Base-by-base conservation (phyloP, 2,329 filamentous ascomycete species). In the Hypoxylon sp. region DNA sequence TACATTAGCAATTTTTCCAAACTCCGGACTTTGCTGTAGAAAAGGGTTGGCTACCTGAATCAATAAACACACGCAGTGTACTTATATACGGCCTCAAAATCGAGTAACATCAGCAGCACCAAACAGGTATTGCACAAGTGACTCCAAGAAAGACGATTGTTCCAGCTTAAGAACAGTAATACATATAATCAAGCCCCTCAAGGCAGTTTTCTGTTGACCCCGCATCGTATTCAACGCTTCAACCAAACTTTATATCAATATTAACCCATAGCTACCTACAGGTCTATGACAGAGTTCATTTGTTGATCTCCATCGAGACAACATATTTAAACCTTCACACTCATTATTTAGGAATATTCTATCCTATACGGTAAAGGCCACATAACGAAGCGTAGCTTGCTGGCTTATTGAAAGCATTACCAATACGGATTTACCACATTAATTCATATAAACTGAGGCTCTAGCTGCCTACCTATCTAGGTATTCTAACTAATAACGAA, bases 101-200 rank as follows among this genome's bases (percentile, higher is more conserved):
- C 30, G 42, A 57, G 3, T 46, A 35, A 40, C 7, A 14, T 42
- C 44, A 40, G 44, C 14, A 13, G 56, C 31, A 22, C 30, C 35
- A 46, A 35, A 35, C 14, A 46, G 14, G 46, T n/a, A 10, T 13
- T 46, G 2, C 17, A 57, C 4, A n/a, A 25, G 46, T 22, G 10
- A 37, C 44, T 14, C 7, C 55, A 35, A 31, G 31, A 25, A 17
- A 42, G 14, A 56, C 8, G 13, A 3, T 44, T 48, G 17, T 48
- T 42, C 25, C 42, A 35, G 17, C 55, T 48, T 25, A 35, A 10
- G 55, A 57, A 48, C 7, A 48, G 20, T 30, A 6, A 48, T 46
- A 27, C 25, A 27, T 3, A 3, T 27, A n/a, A 48, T 35, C 13
- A 11, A 35, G 17, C 55, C 31, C 31, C 30, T 35, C 27, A 17